These are phyloP conservation scores for Musa beccarii DNA, from an alignment of 176 grass and related monocot genomes.

Conservation along the genomic window DNA sequence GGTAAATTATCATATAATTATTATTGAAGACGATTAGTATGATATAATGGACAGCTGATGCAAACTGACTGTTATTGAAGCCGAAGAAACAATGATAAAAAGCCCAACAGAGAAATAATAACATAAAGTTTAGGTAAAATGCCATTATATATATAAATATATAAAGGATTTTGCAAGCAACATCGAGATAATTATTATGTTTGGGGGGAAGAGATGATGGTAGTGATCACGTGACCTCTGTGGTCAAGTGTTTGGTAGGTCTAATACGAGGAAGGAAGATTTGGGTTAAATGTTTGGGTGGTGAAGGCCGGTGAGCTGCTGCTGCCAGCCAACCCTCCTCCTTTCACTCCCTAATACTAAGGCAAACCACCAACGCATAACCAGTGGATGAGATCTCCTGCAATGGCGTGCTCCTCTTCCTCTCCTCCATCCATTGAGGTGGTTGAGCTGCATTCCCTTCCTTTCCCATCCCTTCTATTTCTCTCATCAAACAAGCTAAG, in stretches of 20 bases:
- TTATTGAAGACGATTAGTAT: no score
- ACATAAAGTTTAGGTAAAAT: no score
- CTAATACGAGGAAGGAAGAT: not conserved
- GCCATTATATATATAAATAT: no score
- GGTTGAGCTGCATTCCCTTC: slow-evolving; percentile 1
- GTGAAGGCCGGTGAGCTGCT: not conserved
- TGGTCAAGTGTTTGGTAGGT: not conserved
- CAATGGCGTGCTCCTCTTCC: not conserved
- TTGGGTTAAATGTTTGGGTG: not conserved
- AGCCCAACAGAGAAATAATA: no score
- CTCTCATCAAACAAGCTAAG: not conserved
- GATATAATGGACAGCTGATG: no score
- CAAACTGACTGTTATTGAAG: no score
- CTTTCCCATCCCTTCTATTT: not conserved
- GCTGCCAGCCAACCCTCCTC: not conserved
- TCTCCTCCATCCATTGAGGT: not conserved
- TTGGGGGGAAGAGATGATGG: no score
- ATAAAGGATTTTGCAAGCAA: no score
- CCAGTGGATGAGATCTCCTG: not conserved
- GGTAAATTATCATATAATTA: no score
- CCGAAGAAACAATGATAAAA: no score
- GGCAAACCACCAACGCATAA: not conserved
- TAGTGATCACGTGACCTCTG: no score
- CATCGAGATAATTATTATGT: no score
- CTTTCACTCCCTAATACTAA: not conserved